Conservation (phyloP, 1,139 yeast genomes). For the Meyerozyma smithsonii region DNA sequence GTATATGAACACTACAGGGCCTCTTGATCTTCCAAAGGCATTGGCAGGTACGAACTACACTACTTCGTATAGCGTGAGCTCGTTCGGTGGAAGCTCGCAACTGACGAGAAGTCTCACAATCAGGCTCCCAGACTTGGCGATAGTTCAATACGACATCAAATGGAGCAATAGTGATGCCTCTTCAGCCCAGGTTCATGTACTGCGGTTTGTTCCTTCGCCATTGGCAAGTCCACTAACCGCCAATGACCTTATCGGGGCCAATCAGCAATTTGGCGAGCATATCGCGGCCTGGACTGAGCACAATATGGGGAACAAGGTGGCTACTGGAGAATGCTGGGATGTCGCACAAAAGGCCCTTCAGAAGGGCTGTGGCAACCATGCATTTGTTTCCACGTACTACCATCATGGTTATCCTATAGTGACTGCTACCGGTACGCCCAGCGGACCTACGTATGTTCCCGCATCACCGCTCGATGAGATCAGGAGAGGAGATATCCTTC, state of each 20-base stretch:
- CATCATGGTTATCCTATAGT: conserved; percentile 58
- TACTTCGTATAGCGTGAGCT: conserved; percentile 19
- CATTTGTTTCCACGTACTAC: conserved; percentile 51
- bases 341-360: conserved; percentile 60
- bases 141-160: conserved; percentile 37
- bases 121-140: conserved; percentile 49
- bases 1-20: conserved; percentile 30
- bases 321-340: conserved; percentile 79
- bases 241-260: conserved; percentile 35
- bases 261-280: conserved; percentile 44
- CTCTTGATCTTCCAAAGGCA: conserved; percentile 29
- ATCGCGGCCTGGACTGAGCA: conserved; percentile 65
- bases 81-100: conserved; percentile 10
- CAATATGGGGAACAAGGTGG: conserved; percentile 51
- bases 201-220: conserved; percentile 49
- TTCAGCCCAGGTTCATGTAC: conserved; percentile 24
- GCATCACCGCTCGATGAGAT: conserved; percentile 29
- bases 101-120: conserved; percentile 24
- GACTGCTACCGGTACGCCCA: conserved; percentile 12
- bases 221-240: conserved; percentile 21
- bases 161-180: conserved; percentile 36
- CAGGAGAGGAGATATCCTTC: conserved; percentile 40
- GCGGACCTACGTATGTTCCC: conserved; percentile 10
- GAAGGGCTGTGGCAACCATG: conserved; percentile 58
- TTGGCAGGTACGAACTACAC: conserved; percentile 34